A percentile compares a stretch with the other conserved stretches of the same genome.
These are phyloP conservation scores for Amoebophrya sp. DNA, from an alignment of 169 alveolate genomes.

Conservation along the genomic window DNA sequence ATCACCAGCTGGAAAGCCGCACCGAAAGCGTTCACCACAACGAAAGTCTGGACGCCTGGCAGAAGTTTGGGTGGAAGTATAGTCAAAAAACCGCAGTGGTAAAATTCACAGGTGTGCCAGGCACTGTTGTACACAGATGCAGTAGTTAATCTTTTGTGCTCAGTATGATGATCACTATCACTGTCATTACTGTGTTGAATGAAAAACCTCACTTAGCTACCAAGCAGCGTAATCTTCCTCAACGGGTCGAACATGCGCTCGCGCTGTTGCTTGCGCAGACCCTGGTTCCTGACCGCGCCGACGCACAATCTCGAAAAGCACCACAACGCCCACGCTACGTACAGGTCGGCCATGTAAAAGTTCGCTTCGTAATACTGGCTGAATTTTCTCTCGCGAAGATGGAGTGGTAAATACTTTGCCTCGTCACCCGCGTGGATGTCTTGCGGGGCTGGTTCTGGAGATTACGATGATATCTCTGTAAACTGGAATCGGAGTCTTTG, in stretches of 20 bases:
- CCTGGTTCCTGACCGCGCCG: background rate
- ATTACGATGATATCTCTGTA: too few species aligned
- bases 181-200: too few species aligned
- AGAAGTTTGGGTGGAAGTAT: background rate
- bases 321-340: slow-evolving; percentile 9
- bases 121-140: too few species aligned
- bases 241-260: background rate
- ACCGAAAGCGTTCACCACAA: background rate
- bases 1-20: background rate
- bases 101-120: too few species aligned
- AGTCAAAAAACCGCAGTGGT: too few species aligned
- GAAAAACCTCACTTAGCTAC: too few species aligned
- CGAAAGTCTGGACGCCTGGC: background rate
- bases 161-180: too few species aligned
- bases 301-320: background rate
- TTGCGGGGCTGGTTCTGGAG: too few species aligned
- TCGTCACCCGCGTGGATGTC: too few species aligned
- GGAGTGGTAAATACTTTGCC: background rate
- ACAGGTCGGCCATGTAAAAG: background rate
- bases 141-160: too few species aligned
- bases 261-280: background rate
- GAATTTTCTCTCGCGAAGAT: background rate
- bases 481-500: too few species aligned
- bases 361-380: background rate
- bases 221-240: background rate